These are phyloP conservation scores for Blastobotrys terrestris DNA, from an alignment of 805 yeast species.

Conservation along the genomic window DNA sequence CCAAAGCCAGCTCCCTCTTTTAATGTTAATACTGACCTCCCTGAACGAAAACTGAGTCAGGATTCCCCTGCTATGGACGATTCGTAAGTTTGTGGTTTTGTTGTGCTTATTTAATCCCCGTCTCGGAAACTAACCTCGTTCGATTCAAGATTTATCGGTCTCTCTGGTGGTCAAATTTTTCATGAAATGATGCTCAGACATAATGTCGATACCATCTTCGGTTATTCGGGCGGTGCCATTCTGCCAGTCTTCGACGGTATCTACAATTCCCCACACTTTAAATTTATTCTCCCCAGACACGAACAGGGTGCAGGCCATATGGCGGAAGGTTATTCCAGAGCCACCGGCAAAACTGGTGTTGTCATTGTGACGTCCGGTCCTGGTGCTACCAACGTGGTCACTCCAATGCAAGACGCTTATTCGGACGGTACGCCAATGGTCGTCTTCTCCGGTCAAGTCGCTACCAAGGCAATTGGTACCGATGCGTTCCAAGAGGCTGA, in stretches of 20 bases:
- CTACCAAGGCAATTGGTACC: constrained; percentile 92
- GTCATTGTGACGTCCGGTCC: constrained; percentile 99
- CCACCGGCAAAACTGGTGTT: constrained; percentile 93
- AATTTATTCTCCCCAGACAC: constrained; percentile 89
- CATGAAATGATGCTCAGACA: constrained; percentile 98
- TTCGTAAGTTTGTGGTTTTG: constrained; percentile 43
- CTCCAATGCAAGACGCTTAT: constrained; percentile 97
- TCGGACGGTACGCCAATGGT: constrained; percentile 97
- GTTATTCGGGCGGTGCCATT: constrained; percentile 99
- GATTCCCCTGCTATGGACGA: constrained; percentile 37
- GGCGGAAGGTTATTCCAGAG: constrained; percentile 99
- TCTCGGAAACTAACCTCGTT: not conserved
- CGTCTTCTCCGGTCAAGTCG: constrained; percentile 96
- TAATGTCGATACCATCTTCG: constrained; percentile 91
- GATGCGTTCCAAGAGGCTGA: constrained; percentile 99
- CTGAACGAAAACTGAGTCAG: not conserved
- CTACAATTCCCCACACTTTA: constrained; percentile 80
- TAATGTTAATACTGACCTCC: constrained; percentile 19
- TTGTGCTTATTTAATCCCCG: no score
- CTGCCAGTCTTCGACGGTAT: constrained; percentile 97
- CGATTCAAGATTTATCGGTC: constrained; percentile 57
- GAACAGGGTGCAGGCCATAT: constrained; percentile 99
- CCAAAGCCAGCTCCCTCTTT: constrained; percentile 35
- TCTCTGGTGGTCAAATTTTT: constrained; percentile 97
- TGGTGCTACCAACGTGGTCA: constrained; percentile 96